Conservation (phyloP, 2,329 filamentous ascomycete genomes). For the Xylaria polymorpha region DNA sequence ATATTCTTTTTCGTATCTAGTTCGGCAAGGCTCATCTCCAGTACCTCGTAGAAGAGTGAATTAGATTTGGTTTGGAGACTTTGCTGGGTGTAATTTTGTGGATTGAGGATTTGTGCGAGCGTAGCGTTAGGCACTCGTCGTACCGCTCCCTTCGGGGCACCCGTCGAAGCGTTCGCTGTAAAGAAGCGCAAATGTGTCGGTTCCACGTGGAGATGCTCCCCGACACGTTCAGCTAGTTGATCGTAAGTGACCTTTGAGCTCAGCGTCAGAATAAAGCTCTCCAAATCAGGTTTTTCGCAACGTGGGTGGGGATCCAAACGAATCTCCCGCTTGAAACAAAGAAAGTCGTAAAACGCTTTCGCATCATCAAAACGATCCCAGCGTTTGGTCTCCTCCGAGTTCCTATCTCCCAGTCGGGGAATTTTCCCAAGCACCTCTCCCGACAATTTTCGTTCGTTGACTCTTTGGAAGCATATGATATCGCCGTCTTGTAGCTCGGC, state of each 20-base stretch:
- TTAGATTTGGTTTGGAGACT: conserved; percentile 78
- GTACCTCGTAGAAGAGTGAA: conserved; percentile 88
- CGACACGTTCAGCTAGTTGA: conserved; percentile 84
- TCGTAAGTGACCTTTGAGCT: conserved; percentile 94
- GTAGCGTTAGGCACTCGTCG: conserved; percentile 78
- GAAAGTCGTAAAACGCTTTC: conserved; percentile 90
- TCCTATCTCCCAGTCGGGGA: conserved; percentile 55
- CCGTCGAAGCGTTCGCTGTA: conserved; percentile 80
- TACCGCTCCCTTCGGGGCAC: conserved; percentile 80
- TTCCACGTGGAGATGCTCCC: conserved; percentile 78
- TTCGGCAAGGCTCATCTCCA: conserved; percentile 94
- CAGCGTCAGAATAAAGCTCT: conserved; percentile 79
- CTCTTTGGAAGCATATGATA: conserved; percentile 91
- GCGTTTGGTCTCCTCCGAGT: conserved; percentile 54
- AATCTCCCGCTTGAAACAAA: conserved; percentile 84
- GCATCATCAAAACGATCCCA: conserved; percentile 75
- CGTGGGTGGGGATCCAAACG: conserved; percentile 77
- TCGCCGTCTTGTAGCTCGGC: conserved; percentile 98
- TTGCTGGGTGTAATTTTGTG: conserved; percentile 76
- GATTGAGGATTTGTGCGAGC: conserved; percentile 81
- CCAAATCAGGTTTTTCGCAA: conserved; percentile 68
- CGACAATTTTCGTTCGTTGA: conserved; percentile 61
- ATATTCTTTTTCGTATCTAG: conserved; percentile 91
- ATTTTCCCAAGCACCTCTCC: conserved; percentile 54
- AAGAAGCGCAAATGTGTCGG: conserved; percentile 92